Percentiles rank a stretch among this genome's conserved stretches.
Evolutionary conservation across 2,329 filamentous ascomycete species (phyloP).

Genomic region (Microsporum ferrugineum): DNA sequence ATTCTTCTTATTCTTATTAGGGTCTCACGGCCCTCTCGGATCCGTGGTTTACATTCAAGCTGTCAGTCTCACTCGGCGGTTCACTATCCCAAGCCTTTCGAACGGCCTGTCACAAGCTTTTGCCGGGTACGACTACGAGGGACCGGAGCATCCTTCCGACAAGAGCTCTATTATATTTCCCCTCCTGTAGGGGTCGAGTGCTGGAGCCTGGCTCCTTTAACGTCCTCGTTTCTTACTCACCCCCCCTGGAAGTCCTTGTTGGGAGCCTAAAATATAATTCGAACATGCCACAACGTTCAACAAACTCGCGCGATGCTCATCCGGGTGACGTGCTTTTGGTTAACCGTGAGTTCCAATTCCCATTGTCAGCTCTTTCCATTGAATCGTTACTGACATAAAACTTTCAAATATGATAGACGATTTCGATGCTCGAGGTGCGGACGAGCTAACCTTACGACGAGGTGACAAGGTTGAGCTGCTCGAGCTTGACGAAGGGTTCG

Average conservation of each 20-base stretch:
- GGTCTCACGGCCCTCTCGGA: neutral
- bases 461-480: slow-evolving; percentile 55
- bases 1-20: neutral
- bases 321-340: slow-evolving; percentile 36
- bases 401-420: slow-evolving; percentile 53
- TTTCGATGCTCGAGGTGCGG: slow-evolving; percentile 79
- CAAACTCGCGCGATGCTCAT: slow-evolving; percentile 27
- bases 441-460: slow-evolving; percentile 80
- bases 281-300: slow-evolving; percentile 23
- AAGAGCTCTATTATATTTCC: neutral
- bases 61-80: neutral
- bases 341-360: slow-evolving; percentile 30
- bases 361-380: slow-evolving; percentile 6
- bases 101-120: neutral
- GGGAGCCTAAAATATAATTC: neutral
- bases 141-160: neutral
- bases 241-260: too few species aligned
- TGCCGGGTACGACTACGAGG: neutral
- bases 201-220: neutral
- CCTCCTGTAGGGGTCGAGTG: neutral
- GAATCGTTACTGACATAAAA: neutral
- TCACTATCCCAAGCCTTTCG: neutral
- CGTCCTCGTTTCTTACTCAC: neutral
- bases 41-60: neutral
- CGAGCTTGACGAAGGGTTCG: slow-evolving; percentile 55